phyloP scores from a whole-genome alignment of 2,329 filamentous ascomycete genomes.

The Pyrenophora teres region DNA sequence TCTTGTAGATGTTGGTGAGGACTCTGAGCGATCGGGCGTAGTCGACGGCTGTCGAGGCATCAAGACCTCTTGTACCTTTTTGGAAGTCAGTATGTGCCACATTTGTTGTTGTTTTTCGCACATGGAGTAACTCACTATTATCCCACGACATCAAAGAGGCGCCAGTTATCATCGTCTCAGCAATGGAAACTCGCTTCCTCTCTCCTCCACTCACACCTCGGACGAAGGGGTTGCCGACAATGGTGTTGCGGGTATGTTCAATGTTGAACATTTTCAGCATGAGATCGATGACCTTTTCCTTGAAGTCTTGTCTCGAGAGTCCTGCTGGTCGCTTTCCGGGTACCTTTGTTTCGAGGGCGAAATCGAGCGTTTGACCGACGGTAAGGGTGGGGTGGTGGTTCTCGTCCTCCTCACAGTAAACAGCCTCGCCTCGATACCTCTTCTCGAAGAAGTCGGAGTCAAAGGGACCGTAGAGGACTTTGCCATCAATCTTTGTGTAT shows the following conservation, averaged over 20 bases:
- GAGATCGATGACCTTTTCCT: conserved; percentile 72
- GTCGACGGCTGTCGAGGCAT: conserved; percentile 56
- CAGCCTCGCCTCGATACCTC: conserved; percentile 77
- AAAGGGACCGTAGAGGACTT: conserved; percentile 78
- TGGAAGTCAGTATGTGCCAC: too few relatives aligned
- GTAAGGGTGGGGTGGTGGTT: conserved; percentile 84
- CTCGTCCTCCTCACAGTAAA: conserved; percentile 88
- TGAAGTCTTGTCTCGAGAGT: conserved; percentile 74
- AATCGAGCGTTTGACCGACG: conserved; percentile 83
- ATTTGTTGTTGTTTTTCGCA: too few relatives aligned
- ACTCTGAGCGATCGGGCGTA: conserved; percentile 55
- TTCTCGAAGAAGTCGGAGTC: conserved; percentile 70
- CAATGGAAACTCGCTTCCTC: conserved; percentile 79
- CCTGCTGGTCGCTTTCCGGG: conserved; percentile 79
- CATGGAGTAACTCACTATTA: conserved; percentile 37
- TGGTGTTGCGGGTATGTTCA: conserved; percentile 81
- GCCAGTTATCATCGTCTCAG: conserved; percentile 78
- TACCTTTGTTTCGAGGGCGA: conserved; percentile 83
- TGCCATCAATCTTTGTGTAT: conserved; percentile 67
- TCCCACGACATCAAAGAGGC: conserved; percentile 71
- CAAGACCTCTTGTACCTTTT: conserved; percentile 50
- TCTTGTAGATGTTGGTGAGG: conserved; percentile 82
- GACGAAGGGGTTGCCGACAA: conserved; percentile 81
- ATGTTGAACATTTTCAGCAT: conserved; percentile 94
- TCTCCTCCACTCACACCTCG: conserved; percentile 79